phyloP scores from a whole-genome alignment of 2,329 filamentous ascomycete genomes.

The Coleophoma eucalyptorum region DNA sequence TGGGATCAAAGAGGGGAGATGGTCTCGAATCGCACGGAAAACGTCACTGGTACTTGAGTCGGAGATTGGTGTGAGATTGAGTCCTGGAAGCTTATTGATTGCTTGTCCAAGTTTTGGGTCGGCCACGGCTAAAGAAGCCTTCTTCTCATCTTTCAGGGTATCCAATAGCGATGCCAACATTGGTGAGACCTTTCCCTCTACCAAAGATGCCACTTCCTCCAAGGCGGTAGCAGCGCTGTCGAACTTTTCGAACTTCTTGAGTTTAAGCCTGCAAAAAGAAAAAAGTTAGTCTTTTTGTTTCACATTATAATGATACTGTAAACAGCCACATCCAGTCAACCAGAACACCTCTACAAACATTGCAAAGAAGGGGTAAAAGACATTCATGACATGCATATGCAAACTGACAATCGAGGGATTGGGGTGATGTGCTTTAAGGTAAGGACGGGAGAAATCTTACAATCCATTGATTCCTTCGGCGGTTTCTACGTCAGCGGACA shows the following conservation, averaged over 20 bases:
- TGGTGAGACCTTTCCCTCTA: conserved; percentile 92
- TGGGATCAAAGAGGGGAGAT: conserved; percentile 86
- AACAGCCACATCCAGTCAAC: background rate
- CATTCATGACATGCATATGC: no score
- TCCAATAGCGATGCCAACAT: conserved; percentile 80
- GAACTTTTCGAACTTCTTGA: conserved; percentile 98
- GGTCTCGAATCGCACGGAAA: conserved; percentile 90
- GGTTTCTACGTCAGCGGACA: conserved; percentile 69
- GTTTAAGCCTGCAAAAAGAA: conserved; percentile 63
- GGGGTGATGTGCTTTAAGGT: conserved; percentile 3
- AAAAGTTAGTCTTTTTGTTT: conserved; percentile 5
- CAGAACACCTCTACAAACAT: background rate
- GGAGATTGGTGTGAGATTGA: conserved; percentile 80
- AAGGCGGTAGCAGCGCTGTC: conserved; percentile 87
- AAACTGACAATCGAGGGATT: no score
- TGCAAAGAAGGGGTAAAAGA: no score
- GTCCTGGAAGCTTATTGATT: conserved; percentile 85
- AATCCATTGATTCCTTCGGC: conserved; percentile 83
- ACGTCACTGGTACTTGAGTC: conserved; percentile 82
- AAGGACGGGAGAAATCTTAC: conserved; percentile 47
- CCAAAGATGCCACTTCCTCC: conserved; percentile 82
- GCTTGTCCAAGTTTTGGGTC: conserved; percentile 89
- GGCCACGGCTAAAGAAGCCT: conserved; percentile 88
- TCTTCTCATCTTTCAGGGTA: conserved; percentile 94
- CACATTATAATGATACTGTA: no score